Percentiles rank a stretch among this genome's conserved stretches.
phyloP scores from a whole-genome alignment of 495 filamentous ascomycete genomes.

The Ascodesmis nigricans region DNA sequence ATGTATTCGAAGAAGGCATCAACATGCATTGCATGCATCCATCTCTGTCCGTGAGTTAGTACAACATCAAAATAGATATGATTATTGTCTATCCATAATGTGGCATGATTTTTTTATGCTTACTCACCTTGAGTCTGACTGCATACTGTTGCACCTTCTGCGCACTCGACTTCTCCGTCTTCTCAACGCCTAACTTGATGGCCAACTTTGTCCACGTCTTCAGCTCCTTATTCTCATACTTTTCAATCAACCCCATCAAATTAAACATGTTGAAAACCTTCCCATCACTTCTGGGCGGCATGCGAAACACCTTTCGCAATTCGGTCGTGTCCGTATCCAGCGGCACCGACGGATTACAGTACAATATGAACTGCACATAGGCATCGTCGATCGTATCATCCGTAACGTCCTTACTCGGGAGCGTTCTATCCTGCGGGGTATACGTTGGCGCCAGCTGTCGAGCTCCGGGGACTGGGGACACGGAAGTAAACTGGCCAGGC shows the following conservation, averaged over 20 bases:
- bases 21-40: conserved; percentile 97
- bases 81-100: too few relatives aligned
- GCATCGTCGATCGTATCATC: conserved; percentile 63
- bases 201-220: conserved; percentile 93
- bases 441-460: conserved; percentile 13
- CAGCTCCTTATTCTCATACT: conserved; percentile 66
- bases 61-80: too few relatives aligned
- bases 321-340: conserved; percentile 47
- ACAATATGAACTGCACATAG: conserved; percentile 72
- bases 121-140: conserved; percentile 62
- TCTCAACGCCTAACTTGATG: conserved; percentile 73
- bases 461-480: conserved; percentile 7
- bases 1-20: conserved; percentile 93
- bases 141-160: conserved; percentile 98
- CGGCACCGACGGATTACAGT: conserved; percentile 67
- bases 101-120: neutral
- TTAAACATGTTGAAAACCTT: conserved; percentile 71
- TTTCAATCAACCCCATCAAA: conserved; percentile 64
- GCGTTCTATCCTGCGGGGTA: conserved; percentile 18
- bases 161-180: conserved; percentile 72
- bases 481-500: conserved; percentile 9
- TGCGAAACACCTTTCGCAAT: conserved; percentile 58
- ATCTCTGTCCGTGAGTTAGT: conserved; percentile 35
- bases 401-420: conserved; percentile 51
- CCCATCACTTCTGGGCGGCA: conserved; percentile 74